Conservation (phyloP, 441 rosid genomes). For the Kokia cookei region DNA sequence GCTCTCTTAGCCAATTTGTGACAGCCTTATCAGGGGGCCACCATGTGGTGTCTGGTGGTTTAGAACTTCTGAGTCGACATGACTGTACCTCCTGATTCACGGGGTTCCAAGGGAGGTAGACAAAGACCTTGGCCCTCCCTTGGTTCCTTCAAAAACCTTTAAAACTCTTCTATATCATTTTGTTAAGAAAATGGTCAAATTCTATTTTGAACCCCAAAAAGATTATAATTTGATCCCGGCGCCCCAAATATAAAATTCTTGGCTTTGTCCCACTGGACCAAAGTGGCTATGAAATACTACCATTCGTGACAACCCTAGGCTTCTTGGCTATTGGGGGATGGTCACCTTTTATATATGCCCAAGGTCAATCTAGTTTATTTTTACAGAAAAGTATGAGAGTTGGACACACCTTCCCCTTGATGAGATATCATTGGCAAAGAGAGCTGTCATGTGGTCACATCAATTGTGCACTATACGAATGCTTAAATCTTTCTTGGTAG, state of each 20-base stretch:
- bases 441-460: not conserved
- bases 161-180: too few species aligned
- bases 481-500: not conserved
- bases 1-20: not conserved
- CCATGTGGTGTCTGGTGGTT: not conserved
- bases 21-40: not conserved
- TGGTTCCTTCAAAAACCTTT: too few species aligned
- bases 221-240: too few species aligned
- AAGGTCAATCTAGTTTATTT: not conserved
- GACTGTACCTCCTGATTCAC: not conserved
- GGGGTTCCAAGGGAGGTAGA: too few species aligned
- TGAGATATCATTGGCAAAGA: not conserved
- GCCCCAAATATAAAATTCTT: too few species aligned
- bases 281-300: not conserved
- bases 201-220: too few species aligned
- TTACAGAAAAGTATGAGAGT: not conserved
- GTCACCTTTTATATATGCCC: not conserved
- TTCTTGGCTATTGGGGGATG: not conserved
- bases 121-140: too few species aligned
- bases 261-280: too few species aligned
- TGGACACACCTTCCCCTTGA: not conserved
- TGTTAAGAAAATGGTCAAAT: too few species aligned
- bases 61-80: not conserved
- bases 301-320: not conserved
- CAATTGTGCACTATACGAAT: not conserved